phyloP scores from a whole-genome alignment of 371 early-diverging fungal genomes.

The Apophysomyces ossiformis region DNA sequence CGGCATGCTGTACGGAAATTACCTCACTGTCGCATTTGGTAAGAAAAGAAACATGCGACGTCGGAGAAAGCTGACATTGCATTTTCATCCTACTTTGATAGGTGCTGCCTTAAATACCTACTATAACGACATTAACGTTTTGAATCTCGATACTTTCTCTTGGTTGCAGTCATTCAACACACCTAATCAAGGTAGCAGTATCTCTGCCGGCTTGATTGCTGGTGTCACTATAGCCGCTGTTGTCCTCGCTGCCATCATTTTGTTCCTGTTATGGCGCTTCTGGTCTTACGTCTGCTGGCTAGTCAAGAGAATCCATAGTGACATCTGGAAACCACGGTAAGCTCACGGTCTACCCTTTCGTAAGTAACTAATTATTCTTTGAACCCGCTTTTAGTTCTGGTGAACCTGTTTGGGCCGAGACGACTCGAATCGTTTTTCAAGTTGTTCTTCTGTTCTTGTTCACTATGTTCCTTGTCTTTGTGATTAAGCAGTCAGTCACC shows the following conservation, averaged over 20 bases:
- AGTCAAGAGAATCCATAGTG: conserved; percentile 40
- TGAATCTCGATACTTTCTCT: conserved; percentile 19
- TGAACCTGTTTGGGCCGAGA: conserved; percentile 59
- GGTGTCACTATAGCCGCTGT: conserved; percentile 47
- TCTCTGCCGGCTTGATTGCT: conserved; percentile 46
- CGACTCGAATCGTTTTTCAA: conserved; percentile 45
- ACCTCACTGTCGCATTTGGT: conserved; percentile 51
- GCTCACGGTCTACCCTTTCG: not conserved
- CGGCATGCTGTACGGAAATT: conserved; percentile 34
- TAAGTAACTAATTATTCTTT: not conserved
- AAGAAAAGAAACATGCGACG: conserved; percentile 9
- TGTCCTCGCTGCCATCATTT: conserved; percentile 34
- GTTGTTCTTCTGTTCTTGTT: conserved; percentile 49
- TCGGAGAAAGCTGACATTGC: not conserved
- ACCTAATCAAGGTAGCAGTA: conserved; percentile 3
- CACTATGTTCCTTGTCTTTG: conserved; percentile 44
- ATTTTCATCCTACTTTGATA: conserved; percentile 10
- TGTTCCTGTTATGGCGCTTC: conserved; percentile 52
- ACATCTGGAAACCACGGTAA: conserved; percentile 55
- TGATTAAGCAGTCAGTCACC: conserved; percentile 50
- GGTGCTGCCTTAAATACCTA: conserved; percentile 40
- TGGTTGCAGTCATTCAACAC: conserved; percentile 43
- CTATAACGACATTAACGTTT: conserved; percentile 52
- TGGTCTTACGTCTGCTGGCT: conserved; percentile 45
- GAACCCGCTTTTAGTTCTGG: conserved; percentile 33